Evolutionary conservation across 257 asterid genomes (phyloP).

Genomic region (Thymus mandschuricus): DNA sequence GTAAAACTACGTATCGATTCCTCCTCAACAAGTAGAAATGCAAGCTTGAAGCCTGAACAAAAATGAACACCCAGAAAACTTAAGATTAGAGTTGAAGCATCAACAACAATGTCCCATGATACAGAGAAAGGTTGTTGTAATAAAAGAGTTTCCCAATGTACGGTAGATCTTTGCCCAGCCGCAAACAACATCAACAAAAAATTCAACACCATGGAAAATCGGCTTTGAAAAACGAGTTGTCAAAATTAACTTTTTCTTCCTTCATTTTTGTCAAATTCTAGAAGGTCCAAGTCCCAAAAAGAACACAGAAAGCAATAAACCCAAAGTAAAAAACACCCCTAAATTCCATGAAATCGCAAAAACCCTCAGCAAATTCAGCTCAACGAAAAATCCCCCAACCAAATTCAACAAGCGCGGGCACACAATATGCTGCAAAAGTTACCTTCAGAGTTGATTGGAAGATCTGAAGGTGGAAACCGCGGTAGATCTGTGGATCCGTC

Average conservation of each 20-base stretch:
- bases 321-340: slow-evolving; percentile 20
- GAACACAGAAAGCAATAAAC: slow-evolving; percentile 20
- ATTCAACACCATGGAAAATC: slow-evolving; percentile 41
- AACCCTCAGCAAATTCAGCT: slow-evolving; percentile 36
- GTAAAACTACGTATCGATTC: not conserved
- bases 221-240: slow-evolving; percentile 35
- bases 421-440: slow-evolving; percentile 27
- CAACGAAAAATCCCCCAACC: slow-evolving; percentile 6
- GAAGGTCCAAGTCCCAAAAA: slow-evolving; percentile 49
- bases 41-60: slow-evolving; percentile 28
- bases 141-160: slow-evolving; percentile 29
- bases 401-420: slow-evolving; percentile 2
- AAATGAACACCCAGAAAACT: slow-evolving; percentile 29
- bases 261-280: slow-evolving; percentile 55
- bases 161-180: slow-evolving; percentile 44
- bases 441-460: slow-evolving; percentile 48
- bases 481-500: slow-evolving; percentile 73
- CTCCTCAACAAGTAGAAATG: slow-evolving; percentile 31
- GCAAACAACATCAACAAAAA: slow-evolving; percentile 32
- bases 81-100: slow-evolving; percentile 32
- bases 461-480: slow-evolving; percentile 62
- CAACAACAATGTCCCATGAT: not conserved
- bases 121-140: slow-evolving; percentile 9
- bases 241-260: slow-evolving; percentile 42
- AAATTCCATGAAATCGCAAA: slow-evolving; percentile 36